Conservation (phyloP, 192 early-diverging fungal species). For the Dimargaris cristalligena region DNA sequence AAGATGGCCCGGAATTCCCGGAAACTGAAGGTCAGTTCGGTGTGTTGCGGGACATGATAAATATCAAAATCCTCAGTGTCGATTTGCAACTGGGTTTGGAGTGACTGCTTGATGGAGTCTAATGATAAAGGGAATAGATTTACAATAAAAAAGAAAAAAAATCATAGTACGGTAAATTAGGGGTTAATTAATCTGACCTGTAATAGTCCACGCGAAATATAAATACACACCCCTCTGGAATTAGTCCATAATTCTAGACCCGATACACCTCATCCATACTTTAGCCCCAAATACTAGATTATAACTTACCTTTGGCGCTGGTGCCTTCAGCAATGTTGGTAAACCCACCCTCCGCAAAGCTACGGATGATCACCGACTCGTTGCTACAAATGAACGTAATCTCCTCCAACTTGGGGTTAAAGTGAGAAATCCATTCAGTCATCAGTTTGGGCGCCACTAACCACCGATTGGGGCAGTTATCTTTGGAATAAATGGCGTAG, state of each 20-base stretch:
- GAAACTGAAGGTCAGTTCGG: conserved; percentile 27
- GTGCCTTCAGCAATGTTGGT: conserved; percentile 23
- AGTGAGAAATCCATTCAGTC: conserved; percentile 25
- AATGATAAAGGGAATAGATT: too few relatives aligned
- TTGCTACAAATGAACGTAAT: conserved; percentile 12
- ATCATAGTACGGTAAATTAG: too few relatives aligned
- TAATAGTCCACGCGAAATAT: too few relatives aligned
- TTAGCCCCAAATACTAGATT: not conserved
- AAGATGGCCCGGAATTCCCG: conserved; percentile 26
- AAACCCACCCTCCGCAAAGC: conserved; percentile 13
- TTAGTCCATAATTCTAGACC: too few relatives aligned
- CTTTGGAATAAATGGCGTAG: conserved; percentile 20
- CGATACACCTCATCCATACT: conserved; percentile 13
- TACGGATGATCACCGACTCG: conserved; percentile 19
- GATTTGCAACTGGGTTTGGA: conserved; percentile 24
- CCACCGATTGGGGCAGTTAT: conserved; percentile 24
- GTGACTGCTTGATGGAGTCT: conserved; percentile 15
- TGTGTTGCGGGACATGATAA: conserved; percentile 17
- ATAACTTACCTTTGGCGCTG: conserved; percentile 12
- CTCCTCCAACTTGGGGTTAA: conserved; percentile 25
- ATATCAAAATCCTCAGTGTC: conserved; percentile 26
- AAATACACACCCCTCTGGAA: too few relatives aligned
- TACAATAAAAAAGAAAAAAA: too few relatives aligned
- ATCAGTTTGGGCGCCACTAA: conserved; percentile 22
- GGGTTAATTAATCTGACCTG: too few relatives aligned